Base-by-base conservation (phyloP, 75 land plant genomes). In the Ceratopteris richardii region DNA sequence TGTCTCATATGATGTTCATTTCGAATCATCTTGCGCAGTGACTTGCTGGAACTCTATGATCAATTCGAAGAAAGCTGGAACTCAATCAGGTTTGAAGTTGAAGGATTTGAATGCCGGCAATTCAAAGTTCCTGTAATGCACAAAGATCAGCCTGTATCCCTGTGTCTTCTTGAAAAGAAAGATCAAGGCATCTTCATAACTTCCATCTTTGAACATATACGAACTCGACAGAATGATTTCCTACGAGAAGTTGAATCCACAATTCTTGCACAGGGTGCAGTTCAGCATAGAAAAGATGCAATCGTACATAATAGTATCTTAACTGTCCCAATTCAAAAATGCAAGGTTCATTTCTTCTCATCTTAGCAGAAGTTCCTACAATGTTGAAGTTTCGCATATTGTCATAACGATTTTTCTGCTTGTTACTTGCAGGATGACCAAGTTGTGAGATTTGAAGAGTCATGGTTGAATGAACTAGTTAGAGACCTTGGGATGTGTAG, bases 311-410 rank as follows among this genome's bases (percentile, higher is more conserved):
- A 4, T 7, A n/a, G 48, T 17, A 46, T 46, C 14, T 17, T 28
- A 12, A 16, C 50, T 21, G 51, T 44, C 13, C 68, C 24, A n/a
- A 31, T 66, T 30, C 68, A 66, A 44, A n/a, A 18, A 44, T 66
- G 60, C 60, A 66, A 66, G 68, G 68, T 66, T 4, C 4, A 3
- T n/a, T n/a, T n/a, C n/a, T n/a, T n/a, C n/a, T n/a, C n/a, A n/a
- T n/a, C n/a, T n/a, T n/a, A n/a, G n/a, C n/a, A n/a, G n/a, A n/a
- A n/a, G n/a, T n/a, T n/a, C n/a, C n/a, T n/a, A n/a, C n/a, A n/a
- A n/a, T n/a, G n/a, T n/a, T n/a, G n/a, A n/a, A n/a, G n/a, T n/a
- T n/a, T n/a, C n/a, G n/a, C n/a, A n/a, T n/a, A n/a, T n/a, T n/a
- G n/a, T n/a, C n/a, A n/a, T n/a, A 17, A 46, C 21, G 3, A 7